Base-by-base conservation (phyloP, 768 basidiomycete genomes). In the Boletus barrowsii region DNA sequence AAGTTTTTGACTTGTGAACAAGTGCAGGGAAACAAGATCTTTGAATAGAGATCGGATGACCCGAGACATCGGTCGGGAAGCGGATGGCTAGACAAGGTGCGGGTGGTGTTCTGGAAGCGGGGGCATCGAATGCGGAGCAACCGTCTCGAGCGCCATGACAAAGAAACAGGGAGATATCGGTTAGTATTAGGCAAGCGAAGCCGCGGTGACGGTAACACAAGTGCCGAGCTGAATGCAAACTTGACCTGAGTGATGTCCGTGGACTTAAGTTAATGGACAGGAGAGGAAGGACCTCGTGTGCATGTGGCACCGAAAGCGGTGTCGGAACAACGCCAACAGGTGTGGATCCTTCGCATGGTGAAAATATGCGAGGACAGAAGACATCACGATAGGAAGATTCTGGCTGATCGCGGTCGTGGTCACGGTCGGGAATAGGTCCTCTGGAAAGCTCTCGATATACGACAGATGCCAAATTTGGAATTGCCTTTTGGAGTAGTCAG, bases 221-320 rank as follows among this genome's bases (percentile, higher is more conserved):
- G 60, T 70, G 70, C 70, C 70, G 69, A 70, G 61, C 65, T 70
- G 47, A 54, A 54, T 62, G 59, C 55, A 67, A 43, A 59, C 62
- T 58, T 52, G 53, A 66, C 54, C 61, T 61, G 63, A 55, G 62
- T 60, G 64, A 70, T 71, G 69, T 72, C 69, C 69, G 69, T 72
- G 69, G 69, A 71, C 61, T 71, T 71, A 71, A 70, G 71, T 71
- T 70, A 69, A 69, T 69, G 51, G 60, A 68, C 64, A 62, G 62
- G 66, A 68, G 60, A 62, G 69, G 70, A 72, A 69, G 60, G 57
- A 57, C 68, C 68, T 66, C 65, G 67, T 64, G 69, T 66, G 55
- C 65, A 71, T 71, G 71, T 71, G 58, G 59, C 64, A 69, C 68
- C 56, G 14, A 62, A 67, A 54, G 53, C 64, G 46, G 62, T 66